A percentile compares a stretch with the other conserved stretches of the same genome.
Evolutionary conservation across 2,329 filamentous ascomycete species (phyloP).

Genomic region (Verticillium albo-atrum): DNA sequence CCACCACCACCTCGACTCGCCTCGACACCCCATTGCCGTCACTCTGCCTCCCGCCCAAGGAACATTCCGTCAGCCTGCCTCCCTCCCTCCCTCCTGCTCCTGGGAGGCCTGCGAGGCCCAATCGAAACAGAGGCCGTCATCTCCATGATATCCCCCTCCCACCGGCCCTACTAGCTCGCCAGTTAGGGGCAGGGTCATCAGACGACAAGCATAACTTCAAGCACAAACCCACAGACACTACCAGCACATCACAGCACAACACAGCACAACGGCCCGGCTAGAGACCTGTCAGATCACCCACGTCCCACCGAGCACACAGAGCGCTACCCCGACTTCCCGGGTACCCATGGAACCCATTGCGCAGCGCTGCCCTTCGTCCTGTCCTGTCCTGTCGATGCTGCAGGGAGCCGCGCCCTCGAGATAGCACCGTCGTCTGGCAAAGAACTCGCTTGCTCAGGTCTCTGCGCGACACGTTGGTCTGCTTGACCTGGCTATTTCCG

Average conservation of each 20-base stretch:
- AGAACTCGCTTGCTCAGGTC: neutral
- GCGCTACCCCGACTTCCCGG: neutral
- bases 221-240: neutral
- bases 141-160: neutral
- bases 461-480: neutral
- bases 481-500: neutral
- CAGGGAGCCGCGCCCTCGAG: neutral
- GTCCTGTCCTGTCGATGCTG: neutral
- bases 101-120: neutral
- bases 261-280: neutral
- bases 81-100: too few species aligned
- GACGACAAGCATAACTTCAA: neutral
- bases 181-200: neutral
- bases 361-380: neutral
- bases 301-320: neutral
- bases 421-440: neutral
- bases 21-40: neutral
- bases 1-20: neutral
- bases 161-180: neutral
- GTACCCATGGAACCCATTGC: neutral
- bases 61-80: neutral
- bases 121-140: neutral
- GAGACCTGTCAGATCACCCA: neutral
- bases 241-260: neutral
- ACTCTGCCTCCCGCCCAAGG: neutral